A percentile compares a stretch with the other conserved stretches of the same genome.
These are phyloP conservation scores for Mycena alexandri DNA, from an alignment of 768 basidiomycete species.

Conservation along the genomic window DNA sequence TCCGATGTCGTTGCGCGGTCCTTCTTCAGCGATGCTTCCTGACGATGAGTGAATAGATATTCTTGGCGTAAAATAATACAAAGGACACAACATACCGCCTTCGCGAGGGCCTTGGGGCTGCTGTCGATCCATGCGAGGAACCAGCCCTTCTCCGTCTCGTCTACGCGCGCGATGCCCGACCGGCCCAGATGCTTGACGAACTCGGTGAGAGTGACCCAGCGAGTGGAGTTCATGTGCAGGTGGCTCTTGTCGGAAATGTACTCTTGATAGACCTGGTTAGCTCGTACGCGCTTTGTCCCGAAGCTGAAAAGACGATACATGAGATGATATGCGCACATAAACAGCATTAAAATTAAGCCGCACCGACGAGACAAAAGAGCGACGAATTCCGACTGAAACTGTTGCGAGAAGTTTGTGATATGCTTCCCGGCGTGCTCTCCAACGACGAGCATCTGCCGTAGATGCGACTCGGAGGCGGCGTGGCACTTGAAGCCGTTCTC, in stretches of 20 bases:
- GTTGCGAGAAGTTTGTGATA: conserved; percentile 88
- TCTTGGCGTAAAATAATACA: too few relatives aligned
- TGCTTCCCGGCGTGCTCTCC: conserved; percentile 94
- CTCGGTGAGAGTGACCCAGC: conserved; percentile 98
- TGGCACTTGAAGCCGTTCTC: conserved; percentile 99
- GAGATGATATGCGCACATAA: not conserved
- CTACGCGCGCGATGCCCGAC: conserved; percentile 88
- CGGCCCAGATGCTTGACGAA: conserved; percentile 93
- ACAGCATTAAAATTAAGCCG: conserved; percentile 40
- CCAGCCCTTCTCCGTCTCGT: conserved; percentile 99
- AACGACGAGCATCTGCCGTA: conserved; percentile 97
- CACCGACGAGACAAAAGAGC: conserved; percentile 86
- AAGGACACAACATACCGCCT: conserved; percentile 67
- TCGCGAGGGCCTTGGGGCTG: conserved; percentile 93
- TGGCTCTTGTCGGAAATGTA: conserved; percentile 95
- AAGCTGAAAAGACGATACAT: conserved; percentile 61
- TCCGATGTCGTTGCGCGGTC: conserved; percentile 93
- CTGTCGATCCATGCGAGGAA: conserved; percentile 98
- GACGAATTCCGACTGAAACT: conserved; percentile 96
- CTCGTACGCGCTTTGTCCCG: conserved; percentile 94
- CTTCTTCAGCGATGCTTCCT: conserved; percentile 92
- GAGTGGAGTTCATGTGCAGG: conserved; percentile 98
- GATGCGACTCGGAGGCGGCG: conserved; percentile 86
- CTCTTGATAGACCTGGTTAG: conserved; percentile 97
- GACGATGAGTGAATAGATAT: conserved; percentile 16